Evolutionary conservation across 441 rosid genomes (phyloP), one percentile per base, ranked within the genome.

Genomic region (Pelargonium citronellum): DNA sequence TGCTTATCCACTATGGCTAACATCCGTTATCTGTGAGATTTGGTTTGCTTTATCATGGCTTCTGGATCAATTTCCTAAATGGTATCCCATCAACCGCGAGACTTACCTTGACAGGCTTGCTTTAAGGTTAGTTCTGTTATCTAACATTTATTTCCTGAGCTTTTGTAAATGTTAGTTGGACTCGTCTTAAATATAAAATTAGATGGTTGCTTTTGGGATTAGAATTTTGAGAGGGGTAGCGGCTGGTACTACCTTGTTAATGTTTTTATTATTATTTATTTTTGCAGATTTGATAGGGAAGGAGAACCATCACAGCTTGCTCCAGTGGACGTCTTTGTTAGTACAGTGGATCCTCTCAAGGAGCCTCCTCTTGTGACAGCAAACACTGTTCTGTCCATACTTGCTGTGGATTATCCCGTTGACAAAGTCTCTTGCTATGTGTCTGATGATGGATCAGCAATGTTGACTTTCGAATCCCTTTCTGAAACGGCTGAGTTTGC

Each of bases 11-110:
- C 80, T 95, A 73, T 95, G 99, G 99, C 80, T 95, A 80, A 77
- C 89, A 73, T 95, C 99, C 12, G 99, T 95, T 61, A 92, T 95
- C 77, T 95, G 99, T 87, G 98, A 95, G 90, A 85, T 95, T 57
- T 95, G 99, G 98, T 95, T 95, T 81, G 99, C 99, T 70, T 66
- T 95, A 30, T 95, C 99, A 67, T 95, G 99, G 99, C 89, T 95
- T 79, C 76, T 95, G 81, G 99, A 95, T 87, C 99, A 95, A 84
- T 92, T 95, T 77, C 98, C 98, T 24, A 95, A 91, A 75, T 95
- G 99, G 99, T 86, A 88, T 57, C 99, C 99, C 64, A 89, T 95
- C 73, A 95, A 92, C 72, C 96, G 98, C 5, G 99, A 95, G 81
- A 95, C 99, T 13, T 95, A 95, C 81, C 98, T 95, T 10, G 99